Conservation (phyloP, 2,329 filamentous ascomycete species). For the Neofusicoccum ribis region DNA sequence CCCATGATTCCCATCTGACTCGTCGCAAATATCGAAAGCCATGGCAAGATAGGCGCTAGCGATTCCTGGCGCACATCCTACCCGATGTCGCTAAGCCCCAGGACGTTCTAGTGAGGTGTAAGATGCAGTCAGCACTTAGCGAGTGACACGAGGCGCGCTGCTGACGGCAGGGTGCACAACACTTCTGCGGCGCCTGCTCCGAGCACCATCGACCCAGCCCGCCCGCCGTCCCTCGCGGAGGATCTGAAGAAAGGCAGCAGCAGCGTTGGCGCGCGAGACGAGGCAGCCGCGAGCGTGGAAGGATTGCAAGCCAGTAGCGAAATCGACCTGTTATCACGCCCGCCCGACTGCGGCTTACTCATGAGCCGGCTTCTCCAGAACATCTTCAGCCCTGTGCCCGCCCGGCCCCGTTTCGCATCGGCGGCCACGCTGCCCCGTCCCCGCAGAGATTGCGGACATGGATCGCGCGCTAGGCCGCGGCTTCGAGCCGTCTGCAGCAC, state of each 20-base stretch:
- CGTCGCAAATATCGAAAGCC: slow-evolving; percentile 18
- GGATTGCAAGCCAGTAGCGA: slow-evolving; percentile 4
- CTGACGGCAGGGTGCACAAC: slow-evolving; percentile 19
- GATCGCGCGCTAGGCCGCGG: neutral
- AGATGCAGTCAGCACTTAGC: slow-evolving; percentile 21
- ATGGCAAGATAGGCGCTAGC: slow-evolving; percentile 5
- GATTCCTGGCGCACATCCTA: slow-evolving; percentile 9
- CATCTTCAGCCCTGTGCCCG: slow-evolving; percentile 14
- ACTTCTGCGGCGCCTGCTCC: neutral
- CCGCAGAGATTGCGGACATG: slow-evolving; percentile 4
- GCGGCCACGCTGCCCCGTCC: neutral
- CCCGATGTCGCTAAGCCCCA: slow-evolving; percentile 19
- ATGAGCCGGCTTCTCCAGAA: neutral
- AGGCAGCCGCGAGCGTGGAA: neutral
- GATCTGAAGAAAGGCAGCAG: neutral
- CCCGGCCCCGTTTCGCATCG: neutral
- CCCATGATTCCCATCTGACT: slow-evolving; percentile 9
- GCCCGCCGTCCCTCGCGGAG: neutral
- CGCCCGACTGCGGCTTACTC: neutral
- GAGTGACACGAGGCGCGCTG: slow-evolving; percentile 19
- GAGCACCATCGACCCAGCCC: neutral
- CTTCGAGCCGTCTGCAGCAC: slow-evolving; percentile 1
- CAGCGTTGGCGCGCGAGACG: neutral
- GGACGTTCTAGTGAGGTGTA: slow-evolving; percentile 16
- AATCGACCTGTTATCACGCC: neutral